Percentiles rank a stretch among this genome's conserved stretches.
Evolutionary conservation across 768 basidiomycete genomes (phyloP).

Genomic region (Lentinula sp.): DNA sequence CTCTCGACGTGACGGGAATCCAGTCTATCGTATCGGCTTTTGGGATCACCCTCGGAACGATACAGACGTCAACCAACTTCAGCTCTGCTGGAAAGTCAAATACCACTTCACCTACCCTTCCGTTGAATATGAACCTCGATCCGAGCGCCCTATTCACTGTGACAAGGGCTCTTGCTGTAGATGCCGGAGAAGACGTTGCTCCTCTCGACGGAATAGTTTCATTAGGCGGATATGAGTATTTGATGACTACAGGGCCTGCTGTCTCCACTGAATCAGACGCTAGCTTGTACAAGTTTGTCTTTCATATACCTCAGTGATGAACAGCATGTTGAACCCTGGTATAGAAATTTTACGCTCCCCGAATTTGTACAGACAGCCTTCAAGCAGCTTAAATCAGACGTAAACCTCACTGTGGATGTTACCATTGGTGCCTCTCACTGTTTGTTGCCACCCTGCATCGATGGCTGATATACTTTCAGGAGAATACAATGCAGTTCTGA

Average conservation of each 20-base stretch:
- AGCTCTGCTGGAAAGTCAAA: constrained; percentile 44
- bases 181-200: constrained; percentile 52
- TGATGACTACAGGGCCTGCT: constrained; percentile 30
- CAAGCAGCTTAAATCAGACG: constrained; percentile 55
- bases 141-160: constrained; percentile 65
- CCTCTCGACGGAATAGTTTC: constrained; percentile 63
- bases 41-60: constrained; percentile 58
- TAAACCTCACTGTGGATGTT: constrained; percentile 47
- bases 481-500: constrained; percentile 54
- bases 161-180: constrained; percentile 58
- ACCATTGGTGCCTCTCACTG: constrained; percentile 41
- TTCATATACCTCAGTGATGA: background rate
- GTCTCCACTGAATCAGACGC: constrained; percentile 27
- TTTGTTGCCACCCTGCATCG: background rate
- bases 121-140: constrained; percentile 63
- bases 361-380: constrained; percentile 63
- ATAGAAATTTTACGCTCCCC: constrained; percentile 57
- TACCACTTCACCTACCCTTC: constrained; percentile 50
- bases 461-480: constrained; percentile 27
- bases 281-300: constrained; percentile 50
- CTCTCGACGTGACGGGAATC: constrained; percentile 52
- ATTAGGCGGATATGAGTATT: constrained; percentile 62
- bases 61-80: constrained; percentile 48
- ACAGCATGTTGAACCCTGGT: constrained; percentile 1
- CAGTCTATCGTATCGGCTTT: constrained; percentile 55